These are phyloP conservation scores for Hemileia vastatrix DNA, from an alignment of 1,284 basidiomycete genomes.

Conservation along the genomic window DNA sequence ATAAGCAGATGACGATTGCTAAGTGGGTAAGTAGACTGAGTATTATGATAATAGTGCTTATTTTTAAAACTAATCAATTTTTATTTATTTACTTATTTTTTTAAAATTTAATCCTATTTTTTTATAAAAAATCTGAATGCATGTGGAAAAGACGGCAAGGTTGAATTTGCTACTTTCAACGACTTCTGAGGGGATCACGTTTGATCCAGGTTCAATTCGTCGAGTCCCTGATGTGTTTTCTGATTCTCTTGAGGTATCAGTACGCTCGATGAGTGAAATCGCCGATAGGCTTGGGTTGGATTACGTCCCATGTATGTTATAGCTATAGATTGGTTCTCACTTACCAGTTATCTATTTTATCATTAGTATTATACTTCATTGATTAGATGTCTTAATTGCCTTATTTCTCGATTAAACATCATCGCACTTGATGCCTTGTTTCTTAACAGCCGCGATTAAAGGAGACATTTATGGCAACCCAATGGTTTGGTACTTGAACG, in stretches of 20 bases:
- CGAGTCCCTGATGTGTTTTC: constrained; percentile 14
- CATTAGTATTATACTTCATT: neutral
- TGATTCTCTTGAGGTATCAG: constrained; percentile 5
- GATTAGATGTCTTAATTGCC: neutral
- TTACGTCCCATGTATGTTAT: constrained; percentile 12
- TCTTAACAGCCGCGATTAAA: constrained; percentile 5
- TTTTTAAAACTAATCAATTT: neutral
- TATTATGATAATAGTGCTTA: neutral
- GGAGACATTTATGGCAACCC: neutral
- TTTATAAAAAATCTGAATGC: too few relatives aligned
- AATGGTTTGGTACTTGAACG: too few relatives aligned
- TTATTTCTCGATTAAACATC: neutral
- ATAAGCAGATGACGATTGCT: constrained; percentile 8
- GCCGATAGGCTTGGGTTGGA: constrained; percentile 5
- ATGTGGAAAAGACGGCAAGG: constrained; percentile 8
- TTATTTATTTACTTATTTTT: neutral
- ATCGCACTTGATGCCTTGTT: neutral
- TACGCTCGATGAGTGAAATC: neutral
- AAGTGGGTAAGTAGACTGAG: constrained; percentile 8
- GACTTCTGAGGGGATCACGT: neutral
- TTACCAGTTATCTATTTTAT: neutral
- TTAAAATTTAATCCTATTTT: neutral
- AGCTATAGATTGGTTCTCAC: too few relatives aligned
- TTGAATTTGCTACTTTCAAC: neutral
- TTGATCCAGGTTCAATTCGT: constrained; percentile 8